Evolutionary conservation across 2,329 filamentous ascomycete species (phyloP), one percentile per base, ranked within the genome.

Genomic region (Paraphaeosphaeria minitans): DNA sequence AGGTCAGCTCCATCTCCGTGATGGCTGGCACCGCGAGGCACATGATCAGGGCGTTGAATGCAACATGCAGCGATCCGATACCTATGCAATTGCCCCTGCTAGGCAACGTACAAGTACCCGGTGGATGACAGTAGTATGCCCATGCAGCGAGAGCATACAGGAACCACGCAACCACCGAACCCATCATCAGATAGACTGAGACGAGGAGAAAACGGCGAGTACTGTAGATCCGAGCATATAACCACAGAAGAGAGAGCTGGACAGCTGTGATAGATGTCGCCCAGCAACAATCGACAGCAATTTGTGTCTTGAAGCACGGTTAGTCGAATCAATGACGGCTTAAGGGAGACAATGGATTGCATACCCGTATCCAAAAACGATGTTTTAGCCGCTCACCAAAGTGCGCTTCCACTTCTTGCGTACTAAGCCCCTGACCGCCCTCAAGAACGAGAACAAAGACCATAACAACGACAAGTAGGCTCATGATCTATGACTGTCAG

Each of bases 211-310:
- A 12, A 4, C 46, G 55, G n/a, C 57, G 60, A n/a, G 41, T 49
- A 24, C 63, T 59, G 39, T 65, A 67, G 5, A 66, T 45, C 12
- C 65, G 64, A n/a, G 64, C 41, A 39, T 67, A 67, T 56, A 62
- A 65, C 45, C 61, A 57, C 21, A 61, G 56, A 19, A 66, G 61
- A 9, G 60, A 63, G 43, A 67, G 54, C 31, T 67, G 64, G n/a
- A 67, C 58, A n/a, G 60, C 60, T 27, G 62, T 57, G 46, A 67
- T 52, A 10, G 65, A 66, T 13, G 62, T 65, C 33, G 63, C 64
- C 65, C 65, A 67, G 57, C 64, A 67, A 21, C 62, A 60, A 31
- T 67, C 64, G 50, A 67, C 55, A 31, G 64, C 60, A 43, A 67
- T 65, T 59, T 67, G 64, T 24, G 63, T 62, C 64, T 67, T 31